Evolutionary conservation across 768 basidiomycete genomes (phyloP).

Genomic region (Lyophyllum semitale): DNA sequence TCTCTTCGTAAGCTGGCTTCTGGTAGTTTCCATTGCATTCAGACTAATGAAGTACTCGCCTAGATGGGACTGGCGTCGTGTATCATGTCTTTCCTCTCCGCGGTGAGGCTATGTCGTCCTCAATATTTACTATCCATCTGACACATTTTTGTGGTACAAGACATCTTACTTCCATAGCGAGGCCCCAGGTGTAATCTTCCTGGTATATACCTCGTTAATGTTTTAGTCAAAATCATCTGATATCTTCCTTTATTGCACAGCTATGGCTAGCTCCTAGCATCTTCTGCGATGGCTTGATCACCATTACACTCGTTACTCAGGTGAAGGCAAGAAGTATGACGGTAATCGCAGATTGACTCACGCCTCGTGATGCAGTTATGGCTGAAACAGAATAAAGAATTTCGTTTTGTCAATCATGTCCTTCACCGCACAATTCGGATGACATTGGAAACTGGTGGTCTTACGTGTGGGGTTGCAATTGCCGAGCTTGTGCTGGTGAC

Average conservation of each 20-base stretch:
- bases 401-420: not conserved
- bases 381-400: not conserved
- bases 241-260: not conserved
- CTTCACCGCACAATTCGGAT: not conserved
- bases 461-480: not conserved
- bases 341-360: too few relatives aligned
- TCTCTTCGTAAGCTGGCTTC: not conserved
- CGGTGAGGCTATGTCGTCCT: not conserved
- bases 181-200: too few relatives aligned
- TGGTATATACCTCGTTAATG: not conserved
- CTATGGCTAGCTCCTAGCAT: not conserved
- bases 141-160: too few relatives aligned
- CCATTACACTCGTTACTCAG: not conserved
- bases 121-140: not conserved
- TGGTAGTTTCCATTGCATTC: not conserved
- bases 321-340: too few relatives aligned
- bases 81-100: not conserved
- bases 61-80: not conserved
- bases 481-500: not conserved
- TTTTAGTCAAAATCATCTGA: not conserved
- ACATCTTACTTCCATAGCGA: too few relatives aligned
- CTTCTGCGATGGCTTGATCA: not conserved
- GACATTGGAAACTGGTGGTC: not conserved
- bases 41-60: not conserved
- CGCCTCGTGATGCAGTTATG: too few relatives aligned